These are phyloP conservation scores for Aphelidium insulamus DNA, from an alignment of 371 early-diverging fungal species.

Conservation along the genomic window DNA sequence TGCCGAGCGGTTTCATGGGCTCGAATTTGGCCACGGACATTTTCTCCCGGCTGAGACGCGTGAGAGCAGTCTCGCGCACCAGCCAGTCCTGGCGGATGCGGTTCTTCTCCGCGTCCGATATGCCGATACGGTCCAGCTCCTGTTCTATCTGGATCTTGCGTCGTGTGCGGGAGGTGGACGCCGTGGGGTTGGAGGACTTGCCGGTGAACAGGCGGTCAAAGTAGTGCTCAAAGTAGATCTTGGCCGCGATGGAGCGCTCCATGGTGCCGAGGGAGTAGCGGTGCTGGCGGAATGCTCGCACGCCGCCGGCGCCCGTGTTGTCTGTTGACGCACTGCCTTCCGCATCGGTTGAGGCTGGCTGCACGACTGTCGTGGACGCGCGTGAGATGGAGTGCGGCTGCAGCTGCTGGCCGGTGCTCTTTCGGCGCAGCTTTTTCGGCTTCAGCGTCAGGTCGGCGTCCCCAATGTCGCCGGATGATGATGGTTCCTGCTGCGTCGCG, in stretches of 20 bases:
- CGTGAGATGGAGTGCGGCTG: no score
- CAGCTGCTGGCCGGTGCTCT: no score
- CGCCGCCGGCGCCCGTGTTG: no score
- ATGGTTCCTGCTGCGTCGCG: no score
- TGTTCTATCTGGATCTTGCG: conserved; percentile 7
- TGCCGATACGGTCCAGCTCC: conserved; percentile 3
- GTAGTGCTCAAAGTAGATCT: conserved; percentile 16
- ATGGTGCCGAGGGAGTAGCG: conserved; percentile 6
- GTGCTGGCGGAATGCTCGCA: not conserved
- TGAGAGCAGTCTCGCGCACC: conserved; percentile 5
- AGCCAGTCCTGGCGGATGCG: conserved; percentile 7
- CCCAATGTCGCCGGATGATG: no score
- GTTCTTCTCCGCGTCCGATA: conserved; percentile 8
- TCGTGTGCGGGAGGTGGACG: conserved; percentile 3
- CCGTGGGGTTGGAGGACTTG: no score
- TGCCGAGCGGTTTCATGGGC: conserved; percentile 10
- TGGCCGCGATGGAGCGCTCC: conserved; percentile 14
- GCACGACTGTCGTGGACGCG: no score
- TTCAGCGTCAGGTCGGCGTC: no score
- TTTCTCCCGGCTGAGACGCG: conserved; percentile 4
- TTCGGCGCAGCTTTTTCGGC: no score
- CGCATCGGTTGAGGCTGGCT: no score
- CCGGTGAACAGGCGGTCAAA: conserved; percentile 11
- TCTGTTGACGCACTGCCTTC: no score
- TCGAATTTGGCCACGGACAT: conserved; percentile 2